Conservation (phyloP, 257 asterid species). For the Solanum neorickii region DNA sequence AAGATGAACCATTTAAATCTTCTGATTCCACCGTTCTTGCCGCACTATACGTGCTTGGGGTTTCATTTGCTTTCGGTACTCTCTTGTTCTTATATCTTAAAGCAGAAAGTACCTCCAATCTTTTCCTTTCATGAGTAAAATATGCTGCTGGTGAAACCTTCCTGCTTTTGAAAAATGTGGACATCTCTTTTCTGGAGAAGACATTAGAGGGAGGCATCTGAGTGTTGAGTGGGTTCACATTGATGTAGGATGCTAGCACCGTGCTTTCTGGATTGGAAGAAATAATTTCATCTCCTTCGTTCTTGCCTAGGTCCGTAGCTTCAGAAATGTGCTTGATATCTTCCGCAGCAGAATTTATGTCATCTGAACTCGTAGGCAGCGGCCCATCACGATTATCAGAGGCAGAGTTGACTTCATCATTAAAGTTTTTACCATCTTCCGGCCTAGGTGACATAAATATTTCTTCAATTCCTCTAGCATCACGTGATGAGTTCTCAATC, state of each 20-base stretch:
- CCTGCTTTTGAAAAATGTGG: slow-evolving; percentile 42
- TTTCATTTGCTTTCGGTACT: slow-evolving; percentile 11
- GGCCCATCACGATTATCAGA: slow-evolving; percentile 20
- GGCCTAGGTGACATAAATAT: slow-evolving; percentile 6
- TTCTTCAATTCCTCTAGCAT: slow-evolving; percentile 24
- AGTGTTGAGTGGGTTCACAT: slow-evolving; percentile 66
- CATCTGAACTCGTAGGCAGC: slow-evolving; percentile 7
- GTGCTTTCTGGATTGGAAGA: slow-evolving; percentile 10
- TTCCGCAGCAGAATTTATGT: slow-evolving; percentile 12
- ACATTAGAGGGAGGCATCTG: slow-evolving; percentile 73
- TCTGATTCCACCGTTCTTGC: slow-evolving; percentile 21
- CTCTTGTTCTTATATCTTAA: neutral
- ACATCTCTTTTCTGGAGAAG: slow-evolving; percentile 81
- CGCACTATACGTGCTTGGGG: slow-evolving; percentile 14
- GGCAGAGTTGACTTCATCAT: neutral
- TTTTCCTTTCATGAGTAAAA: slow-evolving; percentile 43
- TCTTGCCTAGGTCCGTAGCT: slow-evolving; percentile 11
- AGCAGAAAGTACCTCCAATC: slow-evolving; percentile 24
- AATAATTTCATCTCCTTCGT: slow-evolving; percentile 7
- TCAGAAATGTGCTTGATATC: slow-evolving; percentile 17
- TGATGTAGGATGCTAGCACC: slow-evolving; percentile 10
- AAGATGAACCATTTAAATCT: slow-evolving; percentile 25
- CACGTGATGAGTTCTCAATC: slow-evolving; percentile 18
- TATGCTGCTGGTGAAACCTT: slow-evolving; percentile 60
- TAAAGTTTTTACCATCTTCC: slow-evolving; percentile 15